Base-by-base conservation (phyloP, 495 filamentous ascomycete species). In the Penicillium roqueforti region DNA sequence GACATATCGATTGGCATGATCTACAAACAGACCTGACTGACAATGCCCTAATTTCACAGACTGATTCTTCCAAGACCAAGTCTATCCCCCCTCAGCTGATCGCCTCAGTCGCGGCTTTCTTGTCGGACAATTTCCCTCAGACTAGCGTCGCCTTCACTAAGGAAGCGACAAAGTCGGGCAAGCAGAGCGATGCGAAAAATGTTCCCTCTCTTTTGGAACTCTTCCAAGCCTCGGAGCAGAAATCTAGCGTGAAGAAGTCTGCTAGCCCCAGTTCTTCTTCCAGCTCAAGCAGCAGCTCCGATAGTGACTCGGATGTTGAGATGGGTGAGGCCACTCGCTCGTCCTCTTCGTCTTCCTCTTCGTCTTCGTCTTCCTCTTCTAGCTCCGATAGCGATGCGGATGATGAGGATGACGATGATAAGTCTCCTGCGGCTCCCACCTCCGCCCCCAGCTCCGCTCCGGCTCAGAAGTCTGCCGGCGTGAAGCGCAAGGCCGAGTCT, bases 401-500 rank as follows among this genome's bases (percentile, higher is more conserved):
- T 55, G 81, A 82, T 44, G 80, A 80, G 58, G 77, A 84, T 37
- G 80, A 84, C 34, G 80, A 85, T 51, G 64, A 66, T 6, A 60
- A 68, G 47, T 37, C 50, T 20, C 29, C 39, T 10, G 60, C 63
- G 14, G 58, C 71, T 37, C 59, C 72, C 23, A 41, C 65, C 18
- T 60, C 68, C 22, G 59, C 62, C n/a, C 56, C 71, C 36, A 58
- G n/a, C n/a, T n/a, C 71, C 20, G 52, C 58, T 7, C 49, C 65
- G 19, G 63, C 68, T 19, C 75, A 62, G 58, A 60, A 79, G 53
- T 38, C 74, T 3, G 46, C 69, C 11, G 65, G 75, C 26, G 63
- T 70, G 36, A 89, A 89, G 73, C 83, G 86, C 56, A 89, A 89
- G 72, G 83, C 83, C 20, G 73, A 74, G 34, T 80, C 81, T 3